A percentile compares a stretch with the other conserved stretches of the same genome.
Conservation (phyloP, 495 filamentous ascomycete species). For the Tetracladium setigerum region DNA sequence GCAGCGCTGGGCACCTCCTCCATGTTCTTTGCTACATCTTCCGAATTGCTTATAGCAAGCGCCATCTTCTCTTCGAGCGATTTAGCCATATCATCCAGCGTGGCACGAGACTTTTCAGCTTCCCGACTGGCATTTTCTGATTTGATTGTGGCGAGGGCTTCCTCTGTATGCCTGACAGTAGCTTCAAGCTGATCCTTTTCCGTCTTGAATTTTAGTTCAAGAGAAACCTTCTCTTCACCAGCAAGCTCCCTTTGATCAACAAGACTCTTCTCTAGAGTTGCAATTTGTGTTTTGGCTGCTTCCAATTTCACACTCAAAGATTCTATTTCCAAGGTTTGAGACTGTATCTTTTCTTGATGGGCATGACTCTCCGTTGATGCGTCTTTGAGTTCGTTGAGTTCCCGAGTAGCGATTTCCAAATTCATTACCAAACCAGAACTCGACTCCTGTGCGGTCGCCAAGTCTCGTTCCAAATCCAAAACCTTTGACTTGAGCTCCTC, state of each 20-base stretch:
- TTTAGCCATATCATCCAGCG: constrained; percentile 9
- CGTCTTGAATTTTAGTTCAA: constrained; percentile 14
- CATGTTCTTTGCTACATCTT: constrained; percentile 3
- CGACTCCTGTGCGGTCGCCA: constrained; percentile 30
- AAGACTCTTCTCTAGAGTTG: constrained; percentile 17
- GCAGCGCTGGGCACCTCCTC: neutral
- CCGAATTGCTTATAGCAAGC: constrained; percentile 15
- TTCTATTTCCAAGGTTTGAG: constrained; percentile 14
- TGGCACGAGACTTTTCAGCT: constrained; percentile 8
- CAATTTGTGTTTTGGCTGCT: constrained; percentile 33
- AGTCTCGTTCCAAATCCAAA: constrained; percentile 30
- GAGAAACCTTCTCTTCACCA: constrained; percentile 12
- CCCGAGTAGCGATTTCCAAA: constrained; percentile 39
- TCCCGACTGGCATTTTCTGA: constrained; percentile 13
- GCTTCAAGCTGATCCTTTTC: neutral
- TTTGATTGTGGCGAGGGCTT: constrained; percentile 10
- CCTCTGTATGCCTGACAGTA: constrained; percentile 13
- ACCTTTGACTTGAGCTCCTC: constrained; percentile 56
- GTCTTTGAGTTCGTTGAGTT: constrained; percentile 46
- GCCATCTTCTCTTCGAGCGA: neutral
- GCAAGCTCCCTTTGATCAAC: constrained; percentile 25
- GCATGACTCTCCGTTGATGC: constrained; percentile 33
- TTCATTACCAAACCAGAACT: constrained; percentile 30
- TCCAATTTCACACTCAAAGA: constrained; percentile 35
- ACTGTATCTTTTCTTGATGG: constrained; percentile 11